A percentile compares a stretch with the other conserved stretches of the same genome.
These are phyloP conservation scores for Tremellales sp. DNA, from an alignment of 1,284 basidiomycete species.

Conservation along the genomic window DNA sequence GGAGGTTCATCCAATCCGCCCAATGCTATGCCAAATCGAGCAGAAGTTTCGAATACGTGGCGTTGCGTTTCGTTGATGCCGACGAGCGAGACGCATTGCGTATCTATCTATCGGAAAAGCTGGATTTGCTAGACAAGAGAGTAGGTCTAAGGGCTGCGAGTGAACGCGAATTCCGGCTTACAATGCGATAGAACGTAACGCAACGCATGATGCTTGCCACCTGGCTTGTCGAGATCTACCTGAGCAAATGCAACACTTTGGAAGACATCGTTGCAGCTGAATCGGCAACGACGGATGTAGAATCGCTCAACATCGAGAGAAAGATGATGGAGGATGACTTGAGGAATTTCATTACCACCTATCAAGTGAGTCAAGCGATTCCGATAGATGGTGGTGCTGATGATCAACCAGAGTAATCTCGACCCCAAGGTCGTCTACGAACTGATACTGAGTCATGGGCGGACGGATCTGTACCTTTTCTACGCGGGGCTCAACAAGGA, in stretches of 20 bases:
- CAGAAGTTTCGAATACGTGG: slow-evolving; percentile 86
- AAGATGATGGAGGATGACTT: slow-evolving; percentile 88
- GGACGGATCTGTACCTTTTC: slow-evolving; percentile 86
- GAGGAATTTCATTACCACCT: slow-evolving; percentile 84
- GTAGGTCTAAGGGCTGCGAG: slow-evolving; percentile 52
- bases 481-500: slow-evolving; percentile 83
- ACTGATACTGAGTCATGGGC: slow-evolving; percentile 86
- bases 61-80: slow-evolving; percentile 82
- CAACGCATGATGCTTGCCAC: slow-evolving; percentile 98
- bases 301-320: slow-evolving; percentile 77
- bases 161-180: slow-evolving; percentile 4
- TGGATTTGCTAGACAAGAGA: slow-evolving; percentile 75
- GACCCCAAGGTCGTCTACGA: slow-evolving; percentile 84
- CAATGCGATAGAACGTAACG: slow-evolving; percentile 65
- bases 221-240: slow-evolving; percentile 96
- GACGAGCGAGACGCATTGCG: slow-evolving; percentile 89
- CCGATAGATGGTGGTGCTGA: not conserved
- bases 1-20: slow-evolving; percentile 83
- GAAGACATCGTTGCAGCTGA: slow-evolving; percentile 73
- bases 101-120: slow-evolving; percentile 80
- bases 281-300: slow-evolving; percentile 75
- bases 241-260: slow-evolving; percentile 92
- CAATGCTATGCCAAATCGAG: slow-evolving; percentile 87
- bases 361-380: slow-evolving; percentile 59
- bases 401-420: slow-evolving; percentile 61